Base-by-base conservation (phyloP, 331 rosid genomes). In the Pyrus hybrid region DNA sequence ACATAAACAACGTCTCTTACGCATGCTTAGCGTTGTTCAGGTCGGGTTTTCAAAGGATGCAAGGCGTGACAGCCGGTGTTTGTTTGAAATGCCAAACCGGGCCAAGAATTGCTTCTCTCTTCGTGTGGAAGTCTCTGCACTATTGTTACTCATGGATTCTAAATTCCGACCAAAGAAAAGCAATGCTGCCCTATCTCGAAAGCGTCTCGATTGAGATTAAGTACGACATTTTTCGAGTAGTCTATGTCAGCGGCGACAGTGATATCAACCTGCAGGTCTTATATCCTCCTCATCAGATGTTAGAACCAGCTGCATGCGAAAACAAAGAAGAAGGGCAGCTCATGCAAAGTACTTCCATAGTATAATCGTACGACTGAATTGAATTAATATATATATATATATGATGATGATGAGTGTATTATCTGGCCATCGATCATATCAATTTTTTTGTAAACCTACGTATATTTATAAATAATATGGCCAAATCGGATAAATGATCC, bases 51-150 rank as follows among this genome's bases (percentile, higher is more conserved):
- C 76, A 70, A 8, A 87, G 81, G 74, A 87, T 82, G 29, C 84
- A 91, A 67, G 96, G 98, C 18, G 79, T 80, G 21, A 72, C 72
- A 1, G 70, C 96, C 1, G 96, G 98, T 5, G 82, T 86, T 25
- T 93, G 98, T 80, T 79, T 93, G 80, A 90, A 80, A 72, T 84
- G 86, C 79, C 88, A 87, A 71, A 87, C 43, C 78, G 82, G 29
- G 74, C 86, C 96, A 1, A 77, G 66, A 43, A 81, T 88, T 9
- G 81, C 83, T 26, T 86, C 86, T 68, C 72, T 93, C 9, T 83
- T 78, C 26, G 91, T 93, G 60, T 93, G 98, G 98, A 89, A 89
- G 28, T 89, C 91, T 47, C 88, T 85, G 29, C 93, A 82, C 14
- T 76, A 73, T 51, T 93, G 89, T 68, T 93, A 93, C 85, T 85